phyloP scores from a whole-genome alignment of 2,329 filamentous ascomycete genomes.

The Eutypa lata region DNA sequence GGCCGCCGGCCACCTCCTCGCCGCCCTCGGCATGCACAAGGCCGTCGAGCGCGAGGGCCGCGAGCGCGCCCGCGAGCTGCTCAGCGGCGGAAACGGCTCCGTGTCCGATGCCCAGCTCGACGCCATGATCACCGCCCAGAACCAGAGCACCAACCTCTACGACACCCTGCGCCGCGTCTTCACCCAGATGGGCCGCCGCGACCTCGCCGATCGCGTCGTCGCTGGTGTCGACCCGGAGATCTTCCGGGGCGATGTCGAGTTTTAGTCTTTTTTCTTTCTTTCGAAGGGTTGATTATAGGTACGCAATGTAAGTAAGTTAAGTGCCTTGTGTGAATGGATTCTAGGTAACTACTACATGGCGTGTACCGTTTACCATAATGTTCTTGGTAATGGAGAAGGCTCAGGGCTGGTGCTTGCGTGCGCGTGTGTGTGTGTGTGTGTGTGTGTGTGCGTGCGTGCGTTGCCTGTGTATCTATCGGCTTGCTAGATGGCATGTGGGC shows the following conservation, averaged over 20 bases:
- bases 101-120: slow-evolving; percentile 71
- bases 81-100: slow-evolving; percentile 58
- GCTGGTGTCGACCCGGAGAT: slow-evolving; percentile 86
- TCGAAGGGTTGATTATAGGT: too few species aligned
- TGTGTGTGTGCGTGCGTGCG: too few species aligned
- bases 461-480: too few species aligned
- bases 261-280: slow-evolving; percentile 42
- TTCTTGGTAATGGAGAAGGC: too few species aligned
- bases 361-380: too few species aligned
- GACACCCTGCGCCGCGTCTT: slow-evolving; percentile 95
- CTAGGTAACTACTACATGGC: too few species aligned
- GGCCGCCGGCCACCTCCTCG: slow-evolving; percentile 87
- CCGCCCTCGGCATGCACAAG: slow-evolving; percentile 93
- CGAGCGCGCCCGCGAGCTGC: slow-evolving; percentile 78
- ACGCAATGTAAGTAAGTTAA: too few species aligned
- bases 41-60: slow-evolving; percentile 83
- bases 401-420: too few species aligned
- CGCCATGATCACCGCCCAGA: slow-evolving; percentile 87
- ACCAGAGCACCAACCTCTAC: slow-evolving; percentile 94
- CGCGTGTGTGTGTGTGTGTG: too few species aligned
- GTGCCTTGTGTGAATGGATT: too few species aligned
- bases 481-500: too few species aligned
- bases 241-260: slow-evolving; percentile 89
- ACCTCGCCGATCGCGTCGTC: slow-evolving; percentile 83
- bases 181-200: slow-evolving; percentile 86